phyloP scores from a whole-genome alignment of 2,329 filamentous ascomycete species.

The Torrubiellomyces zombiae region DNA sequence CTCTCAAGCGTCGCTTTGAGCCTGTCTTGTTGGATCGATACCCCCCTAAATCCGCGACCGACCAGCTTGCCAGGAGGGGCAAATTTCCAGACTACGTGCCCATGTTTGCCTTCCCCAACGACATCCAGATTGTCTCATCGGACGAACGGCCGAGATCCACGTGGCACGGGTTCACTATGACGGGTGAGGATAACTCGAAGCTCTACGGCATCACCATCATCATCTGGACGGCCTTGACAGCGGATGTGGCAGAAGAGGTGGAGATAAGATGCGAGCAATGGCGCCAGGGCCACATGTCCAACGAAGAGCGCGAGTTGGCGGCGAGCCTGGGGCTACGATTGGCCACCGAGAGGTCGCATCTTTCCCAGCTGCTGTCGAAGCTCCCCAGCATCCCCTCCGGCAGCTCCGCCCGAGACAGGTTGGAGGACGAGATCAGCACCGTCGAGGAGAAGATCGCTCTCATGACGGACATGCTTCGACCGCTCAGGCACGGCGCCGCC shows the following conservation, averaged over 20 bases:
- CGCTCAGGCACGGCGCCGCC: slow-evolving; percentile 82
- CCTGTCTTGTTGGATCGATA: slow-evolving; percentile 93
- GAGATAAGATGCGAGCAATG: slow-evolving; percentile 69
- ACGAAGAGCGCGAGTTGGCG: slow-evolving; percentile 79
- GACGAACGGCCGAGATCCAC: slow-evolving; percentile 90
- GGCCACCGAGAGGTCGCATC: slow-evolving; percentile 70
- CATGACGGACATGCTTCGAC: slow-evolving; percentile 90
- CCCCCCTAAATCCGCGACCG: slow-evolving; percentile 64
- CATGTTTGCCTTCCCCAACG: slow-evolving; percentile 98
- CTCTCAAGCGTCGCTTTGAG: slow-evolving; percentile 82
- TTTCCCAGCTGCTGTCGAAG: slow-evolving; percentile 74
- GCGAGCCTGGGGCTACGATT: slow-evolving; percentile 80
- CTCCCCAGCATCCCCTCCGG: slow-evolving; percentile 69
- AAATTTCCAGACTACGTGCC: slow-evolving; percentile 94
- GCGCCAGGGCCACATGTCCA: slow-evolving; percentile 78
- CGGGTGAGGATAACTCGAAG: slow-evolving; percentile 77
- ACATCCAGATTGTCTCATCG: slow-evolving; percentile 90
- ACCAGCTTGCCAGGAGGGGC: slow-evolving; percentile 65
- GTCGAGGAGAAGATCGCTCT: slow-evolving; percentile 94
- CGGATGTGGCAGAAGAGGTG: slow-evolving; percentile 66
- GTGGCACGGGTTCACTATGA: slow-evolving; percentile 99
- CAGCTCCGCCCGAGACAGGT: slow-evolving; percentile 59
- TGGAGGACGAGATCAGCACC: slow-evolving; percentile 88
- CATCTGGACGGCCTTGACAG: slow-evolving; percentile 78
- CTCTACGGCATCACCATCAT: slow-evolving; percentile 84